Conservation (phyloP, 495 filamentous ascomycete species). For the Penicillium goetzii region DNA sequence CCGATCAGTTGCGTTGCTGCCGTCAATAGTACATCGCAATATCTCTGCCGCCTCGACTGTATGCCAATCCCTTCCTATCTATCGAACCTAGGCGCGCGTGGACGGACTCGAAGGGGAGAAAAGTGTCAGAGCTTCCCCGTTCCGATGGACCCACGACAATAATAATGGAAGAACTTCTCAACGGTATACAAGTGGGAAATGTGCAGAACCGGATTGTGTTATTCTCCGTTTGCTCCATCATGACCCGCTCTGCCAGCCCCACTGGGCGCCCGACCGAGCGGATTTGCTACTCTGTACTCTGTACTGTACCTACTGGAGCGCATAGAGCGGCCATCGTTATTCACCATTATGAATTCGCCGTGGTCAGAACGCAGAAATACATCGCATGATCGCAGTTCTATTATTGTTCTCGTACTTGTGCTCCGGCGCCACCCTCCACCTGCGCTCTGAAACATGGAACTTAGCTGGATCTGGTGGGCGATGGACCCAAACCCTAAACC, state of each 20-base stretch:
- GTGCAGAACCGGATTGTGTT: slow-evolving; percentile 13
- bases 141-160: not conserved
- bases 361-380: not conserved
- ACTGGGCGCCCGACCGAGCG: not conserved
- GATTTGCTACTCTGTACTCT: not conserved
- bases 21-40: not conserved
- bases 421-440: not conserved
- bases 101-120: not conserved
- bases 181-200: slow-evolving; percentile 3
- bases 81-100: not conserved
- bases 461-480: not conserved
- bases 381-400: no score
- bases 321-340: not conserved
- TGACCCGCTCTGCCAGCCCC: not conserved
- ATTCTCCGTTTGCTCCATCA: slow-evolving; percentile 9
- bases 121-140: not conserved
- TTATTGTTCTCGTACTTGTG: not conserved
- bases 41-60: not conserved
- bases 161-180: not conserved
- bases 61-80: not conserved
- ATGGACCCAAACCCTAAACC: not conserved
- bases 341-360: not conserved
- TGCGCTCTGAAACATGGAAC: slow-evolving; percentile 12
- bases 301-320: not conserved
- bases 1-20: not conserved